These are phyloP conservation scores for Ambrosia hybrid DNA, from an alignment of 140 eudicot species.

Conservation along the genomic window DNA sequence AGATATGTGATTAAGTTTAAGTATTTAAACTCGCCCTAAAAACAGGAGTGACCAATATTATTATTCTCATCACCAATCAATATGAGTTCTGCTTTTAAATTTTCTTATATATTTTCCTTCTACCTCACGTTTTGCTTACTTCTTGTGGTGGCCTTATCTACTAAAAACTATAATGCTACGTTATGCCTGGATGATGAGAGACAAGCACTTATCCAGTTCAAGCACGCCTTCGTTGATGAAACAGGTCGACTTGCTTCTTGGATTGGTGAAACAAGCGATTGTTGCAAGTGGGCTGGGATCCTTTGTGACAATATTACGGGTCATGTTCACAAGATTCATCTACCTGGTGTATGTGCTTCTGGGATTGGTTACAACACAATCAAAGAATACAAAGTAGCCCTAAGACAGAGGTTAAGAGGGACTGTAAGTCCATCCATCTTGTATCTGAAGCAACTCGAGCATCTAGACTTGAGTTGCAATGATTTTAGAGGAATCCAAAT, in stretches of 20 bases:
- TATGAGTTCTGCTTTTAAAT: conserved; percentile 10
- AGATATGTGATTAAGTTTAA: background rate
- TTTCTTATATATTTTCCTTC: conserved; percentile 9
- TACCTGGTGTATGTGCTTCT: background rate
- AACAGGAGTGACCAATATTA: too few species aligned
- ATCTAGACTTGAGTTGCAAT: conserved; percentile 18
- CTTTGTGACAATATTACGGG: conserved; percentile 35
- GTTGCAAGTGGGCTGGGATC: conserved; percentile 41
- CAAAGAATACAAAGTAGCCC: conserved; percentile 10
- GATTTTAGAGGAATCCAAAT: conserved; percentile 21
- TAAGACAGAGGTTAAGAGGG: conserved; percentile 22
- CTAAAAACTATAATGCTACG: background rate
- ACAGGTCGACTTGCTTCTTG: conserved; percentile 34
- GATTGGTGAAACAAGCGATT: conserved; percentile 36
- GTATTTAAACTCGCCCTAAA: too few species aligned
- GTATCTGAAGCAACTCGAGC: conserved; percentile 12
- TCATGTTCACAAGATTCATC: conserved; percentile 26
- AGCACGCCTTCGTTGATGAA: conserved; percentile 25
- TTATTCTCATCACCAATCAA: conserved; percentile 1
- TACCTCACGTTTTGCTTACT: conserved; percentile 2
- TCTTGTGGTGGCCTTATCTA: conserved; percentile 5
- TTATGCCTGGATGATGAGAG: conserved; percentile 29
- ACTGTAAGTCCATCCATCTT: conserved; percentile 28
- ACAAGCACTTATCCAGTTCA: conserved; percentile 34
- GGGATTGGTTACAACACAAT: background rate